Evolutionary conservation across 306 rosid species (phyloP), one percentile per base, ranked within the genome.

Genomic region (Cicer chorassanicum): DNA sequence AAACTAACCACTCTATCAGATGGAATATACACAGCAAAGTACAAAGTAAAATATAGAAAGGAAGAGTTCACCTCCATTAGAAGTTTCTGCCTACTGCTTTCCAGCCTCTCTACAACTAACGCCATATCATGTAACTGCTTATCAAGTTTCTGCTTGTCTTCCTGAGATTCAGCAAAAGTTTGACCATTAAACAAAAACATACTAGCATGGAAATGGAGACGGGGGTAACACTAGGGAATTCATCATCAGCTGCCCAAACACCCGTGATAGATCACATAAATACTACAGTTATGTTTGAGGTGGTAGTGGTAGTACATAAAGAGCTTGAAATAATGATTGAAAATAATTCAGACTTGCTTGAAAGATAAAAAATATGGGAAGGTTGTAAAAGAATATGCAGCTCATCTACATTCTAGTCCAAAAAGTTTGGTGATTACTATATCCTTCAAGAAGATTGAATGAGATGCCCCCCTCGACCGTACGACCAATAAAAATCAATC

Each of bases 121-220:
- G 98, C 98, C 97, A 94, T 87, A 82, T 94, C 95, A 84, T 91
- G 98, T 84, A 91, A 80, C 85, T 84, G 92, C 84, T 86, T 81
- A 89, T 94, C 97, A 80, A 91, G 89, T 87, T 86, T 91, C 60
- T 85, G 90, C 82, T 78, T 94, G 79, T 94, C 96, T 71, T 90
- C 98, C 98, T 90, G 86, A 60, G 79, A 82, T 63, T 61, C 39
- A 64, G 60, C 24, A 50, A 60, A 42, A 74, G 39, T 81, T 53
- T 70, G 71, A 79, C n/a, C 62, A 45, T 15, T 57, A 70, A 65
- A 60, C 68, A 80, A 83, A 60, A 61, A 38, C 29, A 51, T 53
- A 55, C 39, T 15, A 64, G 8, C 65, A 72, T 14, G 24, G 16
- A 78, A 61, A 68, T 21, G 67, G 70, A 2, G 55, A 54, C 38